phyloP scores from a whole-genome alignment of 495 filamentous ascomycete genomes.

The Penicillium robsamsonii region DNA sequence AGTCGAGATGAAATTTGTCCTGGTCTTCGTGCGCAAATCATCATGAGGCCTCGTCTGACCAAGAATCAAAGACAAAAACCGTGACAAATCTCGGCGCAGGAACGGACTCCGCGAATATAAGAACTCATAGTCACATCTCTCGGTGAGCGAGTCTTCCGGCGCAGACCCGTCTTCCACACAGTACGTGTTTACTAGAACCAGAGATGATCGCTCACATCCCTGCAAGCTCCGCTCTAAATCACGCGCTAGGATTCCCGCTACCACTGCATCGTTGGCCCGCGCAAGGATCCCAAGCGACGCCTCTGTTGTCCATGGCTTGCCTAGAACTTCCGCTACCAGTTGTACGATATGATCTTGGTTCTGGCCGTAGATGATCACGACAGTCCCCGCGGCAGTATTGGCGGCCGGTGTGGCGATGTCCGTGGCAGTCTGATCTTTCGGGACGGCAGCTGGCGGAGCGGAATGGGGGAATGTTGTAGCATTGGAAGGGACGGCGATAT shows the following conservation, averaged over 20 bases:
- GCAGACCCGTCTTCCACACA: conserved; percentile 68
- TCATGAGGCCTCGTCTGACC: conserved; percentile 74
- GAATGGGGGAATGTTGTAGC: conserved; percentile 13
- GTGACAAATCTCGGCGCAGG: conserved; percentile 70
- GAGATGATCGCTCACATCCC: conserved; percentile 42
- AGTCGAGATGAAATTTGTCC: conserved; percentile 80
- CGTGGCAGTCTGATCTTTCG: background rate
- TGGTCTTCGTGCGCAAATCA: conserved; percentile 67
- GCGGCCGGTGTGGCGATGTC: background rate
- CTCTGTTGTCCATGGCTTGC: conserved; percentile 60
- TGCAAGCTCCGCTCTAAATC: conserved; percentile 54
- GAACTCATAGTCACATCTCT: conserved; percentile 76
- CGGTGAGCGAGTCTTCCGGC: conserved; percentile 60
- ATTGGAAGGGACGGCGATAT: background rate
- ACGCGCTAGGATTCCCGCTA: conserved; percentile 56
- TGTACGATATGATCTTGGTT: conserved; percentile 65
- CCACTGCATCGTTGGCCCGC: conserved; percentile 47
- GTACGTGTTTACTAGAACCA: conserved; percentile 69
- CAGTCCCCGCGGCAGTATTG: conserved; percentile 23
- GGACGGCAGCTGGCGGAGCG: conserved; percentile 10
- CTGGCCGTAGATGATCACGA: conserved; percentile 59
- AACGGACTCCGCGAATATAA: conserved; percentile 70
- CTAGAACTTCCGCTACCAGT: conserved; percentile 65
- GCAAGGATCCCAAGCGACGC: conserved; percentile 51
- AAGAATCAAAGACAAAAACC: conserved; percentile 73